Percentiles rank a stretch among this genome's conserved stretches.
Conservation (phyloP, 768 basidiomycete genomes). For the Collybiopsis luxurians region DNA sequence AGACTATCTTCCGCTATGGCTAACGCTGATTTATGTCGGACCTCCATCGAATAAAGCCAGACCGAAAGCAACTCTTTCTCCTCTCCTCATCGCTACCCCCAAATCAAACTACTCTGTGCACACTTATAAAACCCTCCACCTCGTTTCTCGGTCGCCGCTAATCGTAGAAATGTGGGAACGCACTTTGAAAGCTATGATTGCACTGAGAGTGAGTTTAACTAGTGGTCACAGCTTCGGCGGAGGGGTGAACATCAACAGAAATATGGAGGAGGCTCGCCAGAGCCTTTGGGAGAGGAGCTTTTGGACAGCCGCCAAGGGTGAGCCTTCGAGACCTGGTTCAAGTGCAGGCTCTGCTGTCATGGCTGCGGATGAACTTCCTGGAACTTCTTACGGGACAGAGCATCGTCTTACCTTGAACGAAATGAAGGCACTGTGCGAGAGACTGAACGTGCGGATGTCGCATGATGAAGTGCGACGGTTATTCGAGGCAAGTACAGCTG, state of each 20-base stretch:
- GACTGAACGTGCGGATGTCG: constrained; percentile 65
- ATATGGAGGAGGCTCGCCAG: constrained; percentile 62
- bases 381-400: constrained; percentile 39
- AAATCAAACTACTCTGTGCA: constrained; percentile 42
- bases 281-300: constrained; percentile 77
- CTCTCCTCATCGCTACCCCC: background rate
- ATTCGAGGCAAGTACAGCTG: constrained; percentile 47
- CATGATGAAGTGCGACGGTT: constrained; percentile 49
- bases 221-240: constrained; percentile 65
- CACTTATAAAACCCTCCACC: constrained; percentile 81
- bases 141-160: constrained; percentile 64
- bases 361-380: background rate
- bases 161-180: constrained; percentile 49
- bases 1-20: constrained; percentile 60
- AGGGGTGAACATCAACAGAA: constrained; percentile 66
- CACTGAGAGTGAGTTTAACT: background rate
- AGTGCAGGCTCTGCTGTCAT: background rate
- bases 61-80: background rate
- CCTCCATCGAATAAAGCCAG: background rate
- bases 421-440: constrained; percentile 65
- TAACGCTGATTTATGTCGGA: constrained; percentile 77
- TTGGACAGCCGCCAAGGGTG: constrained; percentile 68
- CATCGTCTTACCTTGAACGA: constrained; percentile 67
- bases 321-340: background rate
- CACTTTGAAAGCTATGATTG: constrained; percentile 40